Evolutionary conservation across 2,329 filamentous ascomycete genomes (phyloP).

Genomic region (Ophiostoma fasciatum): DNA sequence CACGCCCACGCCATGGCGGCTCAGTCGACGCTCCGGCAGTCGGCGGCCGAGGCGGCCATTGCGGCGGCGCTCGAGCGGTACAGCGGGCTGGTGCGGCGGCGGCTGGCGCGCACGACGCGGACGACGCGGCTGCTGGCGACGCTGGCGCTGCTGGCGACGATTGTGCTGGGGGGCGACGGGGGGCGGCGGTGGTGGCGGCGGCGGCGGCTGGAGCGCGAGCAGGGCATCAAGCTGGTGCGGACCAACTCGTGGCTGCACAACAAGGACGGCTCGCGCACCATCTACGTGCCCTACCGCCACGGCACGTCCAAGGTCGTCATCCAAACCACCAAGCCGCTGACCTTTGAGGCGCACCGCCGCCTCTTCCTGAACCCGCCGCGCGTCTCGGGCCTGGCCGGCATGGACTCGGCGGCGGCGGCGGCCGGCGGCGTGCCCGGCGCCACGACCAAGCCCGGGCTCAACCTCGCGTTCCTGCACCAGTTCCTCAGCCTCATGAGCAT

Average conservation of each 20-base stretch:
- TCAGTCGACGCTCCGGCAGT: conserved; percentile 67
- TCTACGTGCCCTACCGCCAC: conserved; percentile 87
- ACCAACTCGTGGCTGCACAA: conserved; percentile 86
- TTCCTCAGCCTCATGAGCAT: conserved; percentile 94
- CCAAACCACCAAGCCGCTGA: conserved; percentile 75
- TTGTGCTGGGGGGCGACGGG: conserved; percentile 67
- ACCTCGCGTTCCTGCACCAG: conserved; percentile 91
- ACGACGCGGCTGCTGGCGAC: conserved; percentile 62
- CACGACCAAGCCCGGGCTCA: conserved; percentile 85
- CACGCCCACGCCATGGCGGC: conserved; percentile 57
- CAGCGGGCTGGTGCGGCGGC: conserved; percentile 33
- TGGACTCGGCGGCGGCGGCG: conserved; percentile 38
- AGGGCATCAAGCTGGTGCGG: conserved; percentile 66
- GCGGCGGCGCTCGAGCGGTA: conserved; percentile 49
- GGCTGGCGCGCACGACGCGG: conserved; percentile 49
- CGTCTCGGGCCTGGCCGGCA: conserved; percentile 48
- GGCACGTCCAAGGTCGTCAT: conserved; percentile 85
- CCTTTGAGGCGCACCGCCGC: conserved; percentile 89
- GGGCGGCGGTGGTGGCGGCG: conserved; percentile 63
- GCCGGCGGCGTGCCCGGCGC: conserved; percentile 57
- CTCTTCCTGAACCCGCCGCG: conserved; percentile 85
- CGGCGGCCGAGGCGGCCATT: conserved; percentile 51
- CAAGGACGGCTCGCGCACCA: conserved; percentile 87
- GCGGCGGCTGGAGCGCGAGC: conserved; percentile 62
- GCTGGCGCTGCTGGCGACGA: conserved; percentile 59